Evolutionary conservation across 2,329 filamentous ascomycete genomes (phyloP).

Genomic region (Chrysoporthe cubensis): DNA sequence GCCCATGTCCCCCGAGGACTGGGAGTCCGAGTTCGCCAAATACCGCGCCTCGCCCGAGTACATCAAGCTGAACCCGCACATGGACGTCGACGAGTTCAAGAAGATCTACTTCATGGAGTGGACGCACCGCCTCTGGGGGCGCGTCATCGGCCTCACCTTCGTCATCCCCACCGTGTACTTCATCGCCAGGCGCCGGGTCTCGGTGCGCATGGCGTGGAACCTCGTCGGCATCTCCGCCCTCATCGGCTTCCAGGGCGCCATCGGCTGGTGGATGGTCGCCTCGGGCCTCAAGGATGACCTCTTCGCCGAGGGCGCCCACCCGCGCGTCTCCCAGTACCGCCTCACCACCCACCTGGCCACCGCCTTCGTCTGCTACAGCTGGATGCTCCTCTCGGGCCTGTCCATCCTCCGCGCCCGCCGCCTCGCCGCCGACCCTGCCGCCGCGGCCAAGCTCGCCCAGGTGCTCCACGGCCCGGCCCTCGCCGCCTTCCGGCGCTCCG

Average conservation of each 20-base stretch:
- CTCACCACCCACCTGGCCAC: slow-evolving; percentile 87
- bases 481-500: slow-evolving; percentile 71
- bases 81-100: slow-evolving; percentile 94
- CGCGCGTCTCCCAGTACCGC: slow-evolving; percentile 92
- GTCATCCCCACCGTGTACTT: slow-evolving; percentile 89
- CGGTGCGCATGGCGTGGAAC: slow-evolving; percentile 74
- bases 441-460: slow-evolving; percentile 62
- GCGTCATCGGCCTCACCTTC: slow-evolving; percentile 88
- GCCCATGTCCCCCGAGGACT: slow-evolving; percentile 76
- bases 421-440: slow-evolving; percentile 69
- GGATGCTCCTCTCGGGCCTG: slow-evolving; percentile 91
- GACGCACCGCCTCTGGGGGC: slow-evolving; percentile 92
- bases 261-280: slow-evolving; percentile 99
- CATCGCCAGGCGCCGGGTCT: slow-evolving; percentile 77
- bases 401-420: slow-evolving; percentile 78
- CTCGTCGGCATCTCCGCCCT: slow-evolving; percentile 82
- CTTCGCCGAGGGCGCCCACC: slow-evolving; percentile 87
- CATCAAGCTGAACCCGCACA: slow-evolving; percentile 86
- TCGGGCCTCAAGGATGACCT: slow-evolving; percentile 94
- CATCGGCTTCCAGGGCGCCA: slow-evolving; percentile 92
- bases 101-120: slow-evolving; percentile 99
- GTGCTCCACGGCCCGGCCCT: slow-evolving; percentile 70
- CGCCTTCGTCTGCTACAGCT: slow-evolving; percentile 89
- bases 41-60: slow-evolving; percentile 94
- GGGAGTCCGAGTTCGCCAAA: slow-evolving; percentile 91